Percentiles rank a stretch among this genome's conserved stretches.
Conservation (phyloP, 1,284 basidiomycete species). For the Boletus subluridellus region DNA sequence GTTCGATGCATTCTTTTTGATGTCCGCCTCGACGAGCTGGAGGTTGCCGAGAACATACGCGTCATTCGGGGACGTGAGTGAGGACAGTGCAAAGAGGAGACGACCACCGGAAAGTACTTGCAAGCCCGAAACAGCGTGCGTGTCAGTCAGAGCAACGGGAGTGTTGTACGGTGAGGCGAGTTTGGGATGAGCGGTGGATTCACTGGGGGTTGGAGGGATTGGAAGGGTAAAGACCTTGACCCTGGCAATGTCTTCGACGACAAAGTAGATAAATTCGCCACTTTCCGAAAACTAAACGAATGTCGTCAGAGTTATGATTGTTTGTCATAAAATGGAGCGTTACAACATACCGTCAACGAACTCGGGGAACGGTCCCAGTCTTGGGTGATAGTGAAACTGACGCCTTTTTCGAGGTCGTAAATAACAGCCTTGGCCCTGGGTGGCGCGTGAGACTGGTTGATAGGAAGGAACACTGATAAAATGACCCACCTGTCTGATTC, state of each 20-base stretch:
- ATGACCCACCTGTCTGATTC: constrained; percentile 68
- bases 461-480: not conserved
- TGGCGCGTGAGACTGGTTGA: not conserved
- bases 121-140: constrained; percentile 56
- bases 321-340: not conserved
- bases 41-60: constrained; percentile 59
- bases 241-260: constrained; percentile 71
- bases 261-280: constrained; percentile 66
- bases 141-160: constrained; percentile 58
- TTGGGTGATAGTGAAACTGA: constrained; percentile 69
- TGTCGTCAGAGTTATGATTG: not conserved
- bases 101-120: constrained; percentile 57
- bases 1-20: constrained; percentile 32
- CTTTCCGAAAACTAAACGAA: constrained; percentile 65
- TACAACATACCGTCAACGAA: constrained; percentile 22
- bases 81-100: constrained; percentile 65
- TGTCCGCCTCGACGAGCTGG: constrained; percentile 38
- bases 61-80: constrained; percentile 71
- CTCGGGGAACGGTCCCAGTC: constrained; percentile 80
- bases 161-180: constrained; percentile 46
- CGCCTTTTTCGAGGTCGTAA: constrained; percentile 65
- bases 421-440: constrained; percentile 70
- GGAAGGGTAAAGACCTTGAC: constrained; percentile 70
- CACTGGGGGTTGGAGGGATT: constrained; percentile 57
- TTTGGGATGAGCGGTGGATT: constrained; percentile 49